phyloP scores from a whole-genome alignment of 768 basidiomycete genomes.

The Phaffia australis region DNA sequence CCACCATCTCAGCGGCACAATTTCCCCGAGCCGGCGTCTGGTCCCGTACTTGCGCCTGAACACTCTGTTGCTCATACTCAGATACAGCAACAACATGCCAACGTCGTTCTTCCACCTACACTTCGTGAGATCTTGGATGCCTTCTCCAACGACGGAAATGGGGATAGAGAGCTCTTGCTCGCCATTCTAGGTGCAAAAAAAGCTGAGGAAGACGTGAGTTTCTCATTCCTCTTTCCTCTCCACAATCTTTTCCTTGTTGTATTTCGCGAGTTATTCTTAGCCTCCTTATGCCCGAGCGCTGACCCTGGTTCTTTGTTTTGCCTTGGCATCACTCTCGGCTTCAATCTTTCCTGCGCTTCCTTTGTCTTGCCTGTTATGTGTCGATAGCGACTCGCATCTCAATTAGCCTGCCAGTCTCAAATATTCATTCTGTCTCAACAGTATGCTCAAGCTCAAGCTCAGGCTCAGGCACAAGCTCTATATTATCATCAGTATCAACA shows the following conservation, averaged over 20 bases:
- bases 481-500: no score
- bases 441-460: background rate
- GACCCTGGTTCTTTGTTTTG: constrained; percentile 1
- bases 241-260: background rate
- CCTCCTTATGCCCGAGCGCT: background rate
- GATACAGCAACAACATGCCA: no score
- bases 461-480: no score
- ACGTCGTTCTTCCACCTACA: constrained; percentile 53
- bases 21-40: no score
- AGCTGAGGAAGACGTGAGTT: constrained; percentile 62
- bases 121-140: constrained; percentile 77
- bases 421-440: constrained; percentile 15
- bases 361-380: background rate
- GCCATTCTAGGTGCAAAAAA: constrained; percentile 85
- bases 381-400: constrained; percentile 13
- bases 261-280: no score
- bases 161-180: constrained; percentile 81
- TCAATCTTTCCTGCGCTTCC: background rate
- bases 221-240: background rate
- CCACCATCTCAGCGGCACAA: no score
- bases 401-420: constrained; percentile 15
- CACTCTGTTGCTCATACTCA: no score
- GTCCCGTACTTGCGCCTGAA: no score
- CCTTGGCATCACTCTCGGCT: background rate
- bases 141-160: constrained; percentile 74